phyloP scores from a whole-genome alignment of 78 protist genomes.

The Reticulomyxa filosa region DNA sequence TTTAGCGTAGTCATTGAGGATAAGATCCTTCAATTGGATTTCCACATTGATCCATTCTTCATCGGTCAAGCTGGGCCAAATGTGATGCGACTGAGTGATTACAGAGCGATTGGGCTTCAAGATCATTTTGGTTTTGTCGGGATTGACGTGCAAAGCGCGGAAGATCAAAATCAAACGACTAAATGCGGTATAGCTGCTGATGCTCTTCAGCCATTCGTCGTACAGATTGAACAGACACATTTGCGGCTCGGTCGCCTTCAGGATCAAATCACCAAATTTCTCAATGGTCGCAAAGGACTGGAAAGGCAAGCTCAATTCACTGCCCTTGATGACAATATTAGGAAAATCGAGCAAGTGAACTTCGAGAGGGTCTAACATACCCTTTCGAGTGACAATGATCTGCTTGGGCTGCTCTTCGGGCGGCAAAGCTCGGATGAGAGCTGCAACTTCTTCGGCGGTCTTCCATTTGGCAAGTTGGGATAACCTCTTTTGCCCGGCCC shows the following conservation, averaged over 20 bases:
- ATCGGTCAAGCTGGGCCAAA: constrained; percentile 94
- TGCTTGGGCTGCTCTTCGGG: constrained; percentile 98
- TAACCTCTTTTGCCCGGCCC: constrained; percentile 99
- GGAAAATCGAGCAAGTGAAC: constrained; percentile 93
- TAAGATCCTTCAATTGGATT: constrained; percentile 75
- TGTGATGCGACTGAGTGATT: constrained; percentile 78
- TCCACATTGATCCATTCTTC: constrained; percentile 82
- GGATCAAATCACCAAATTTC: constrained; percentile 87
- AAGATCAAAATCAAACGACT: constrained; percentile 83
- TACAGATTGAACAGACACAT: constrained; percentile 85
- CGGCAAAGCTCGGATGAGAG: constrained; percentile 92
- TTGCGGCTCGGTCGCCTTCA: constrained; percentile 95
- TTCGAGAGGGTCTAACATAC: constrained; percentile 83
- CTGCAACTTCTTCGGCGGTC: constrained; percentile 88
- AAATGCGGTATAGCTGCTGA: constrained; percentile 86
- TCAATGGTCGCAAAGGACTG: constrained; percentile 81
- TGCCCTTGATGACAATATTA: constrained; percentile 93
- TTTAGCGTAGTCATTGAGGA: constrained; percentile 94
- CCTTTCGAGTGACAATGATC: constrained; percentile 92
- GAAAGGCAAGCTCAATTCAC: constrained; percentile 92
- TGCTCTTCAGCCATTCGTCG: constrained; percentile 95
- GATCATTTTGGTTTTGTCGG: constrained; percentile 67
- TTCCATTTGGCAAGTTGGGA: constrained; percentile 92
- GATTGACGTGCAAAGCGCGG: constrained; percentile 84
- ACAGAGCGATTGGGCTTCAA: constrained; percentile 70